These are phyloP conservation scores for Pyricularia grisea DNA, from an alignment of 2,329 filamentous ascomycete species.

Conservation along the genomic window DNA sequence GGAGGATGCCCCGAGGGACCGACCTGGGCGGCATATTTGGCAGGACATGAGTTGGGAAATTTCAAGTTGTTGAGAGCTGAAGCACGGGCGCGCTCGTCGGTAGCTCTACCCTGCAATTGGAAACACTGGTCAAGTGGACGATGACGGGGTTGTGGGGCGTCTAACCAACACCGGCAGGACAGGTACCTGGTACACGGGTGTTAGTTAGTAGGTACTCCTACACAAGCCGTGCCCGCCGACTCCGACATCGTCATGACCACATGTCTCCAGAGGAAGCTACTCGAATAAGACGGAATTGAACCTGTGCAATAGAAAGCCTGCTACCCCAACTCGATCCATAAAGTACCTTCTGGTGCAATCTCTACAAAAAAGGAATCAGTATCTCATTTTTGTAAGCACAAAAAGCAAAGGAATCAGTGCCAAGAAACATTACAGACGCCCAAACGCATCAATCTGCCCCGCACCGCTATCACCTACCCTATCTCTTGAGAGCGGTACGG, in stretches of 20 bases:
- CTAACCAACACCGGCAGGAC: not conserved
- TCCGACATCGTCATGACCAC: not conserved
- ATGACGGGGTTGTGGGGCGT: not conserved
- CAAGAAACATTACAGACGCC: not conserved
- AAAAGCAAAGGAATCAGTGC: not conserved
- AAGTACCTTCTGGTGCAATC: not conserved
- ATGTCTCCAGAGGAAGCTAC: not conserved
- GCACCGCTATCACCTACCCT: not conserved
- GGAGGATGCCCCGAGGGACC: not conserved
- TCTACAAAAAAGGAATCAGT: not conserved
- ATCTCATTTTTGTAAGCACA: not conserved
- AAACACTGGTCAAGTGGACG: not conserved
- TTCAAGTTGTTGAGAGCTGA: not conserved
- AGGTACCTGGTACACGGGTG: not conserved
- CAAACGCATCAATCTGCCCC: not conserved
- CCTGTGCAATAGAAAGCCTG: too few relatives aligned
- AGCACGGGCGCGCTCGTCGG: not conserved
- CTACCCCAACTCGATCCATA: not conserved
- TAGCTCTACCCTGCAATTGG: not conserved
- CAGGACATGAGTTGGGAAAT: not conserved
- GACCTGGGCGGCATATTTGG: conserved; percentile 2
- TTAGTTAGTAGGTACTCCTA: not conserved
- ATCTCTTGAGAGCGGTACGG: not conserved
- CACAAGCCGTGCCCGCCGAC: not conserved
- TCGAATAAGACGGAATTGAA: not conserved